A percentile compares a stretch with the other conserved stretches of the same genome.
Conservation (phyloP, 108 stramenopile genomes). For the Nitzschia inconspicua region DNA sequence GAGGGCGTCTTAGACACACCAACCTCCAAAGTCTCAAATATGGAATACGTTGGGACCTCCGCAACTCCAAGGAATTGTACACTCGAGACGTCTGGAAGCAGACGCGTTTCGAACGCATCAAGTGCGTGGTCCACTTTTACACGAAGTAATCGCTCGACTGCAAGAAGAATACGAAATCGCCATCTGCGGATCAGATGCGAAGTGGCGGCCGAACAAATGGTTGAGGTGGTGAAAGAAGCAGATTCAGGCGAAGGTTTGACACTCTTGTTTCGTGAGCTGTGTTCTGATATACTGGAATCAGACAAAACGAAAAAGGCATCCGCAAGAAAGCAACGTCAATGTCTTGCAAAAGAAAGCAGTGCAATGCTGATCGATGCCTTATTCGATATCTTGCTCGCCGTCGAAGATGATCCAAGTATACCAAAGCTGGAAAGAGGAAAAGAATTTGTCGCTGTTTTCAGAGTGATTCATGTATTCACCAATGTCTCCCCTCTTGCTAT, state of each 20-base stretch:
- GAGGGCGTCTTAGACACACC: not conserved
- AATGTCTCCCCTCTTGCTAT: slow-evolving; percentile 68
- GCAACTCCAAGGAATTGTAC: slow-evolving; percentile 17
- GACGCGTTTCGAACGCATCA: not conserved
- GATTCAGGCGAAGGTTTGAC: slow-evolving; percentile 68
- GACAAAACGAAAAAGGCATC: slow-evolving; percentile 68
- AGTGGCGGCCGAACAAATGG: slow-evolving; percentile 85
- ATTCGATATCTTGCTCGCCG: slow-evolving; percentile 70
- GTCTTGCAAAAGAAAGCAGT: slow-evolving; percentile 49
- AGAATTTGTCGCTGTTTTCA: slow-evolving; percentile 76
- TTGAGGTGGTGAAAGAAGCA: slow-evolving; percentile 81
- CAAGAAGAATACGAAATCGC: slow-evolving; percentile 15
- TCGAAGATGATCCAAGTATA: slow-evolving; percentile 66
- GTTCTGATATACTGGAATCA: slow-evolving; percentile 68
- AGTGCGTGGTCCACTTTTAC: slow-evolving; percentile 6
- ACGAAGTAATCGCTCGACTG: slow-evolving; percentile 26
- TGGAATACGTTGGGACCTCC: slow-evolving; percentile 27
- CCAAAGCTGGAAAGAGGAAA: slow-evolving; percentile 37
- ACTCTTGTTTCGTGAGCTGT: slow-evolving; percentile 68
- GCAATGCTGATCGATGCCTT: slow-evolving; percentile 62
- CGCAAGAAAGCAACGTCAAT: slow-evolving; percentile 51
- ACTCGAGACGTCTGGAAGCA: not conserved
- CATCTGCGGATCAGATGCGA: slow-evolving; percentile 27
- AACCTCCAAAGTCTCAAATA: slow-evolving; percentile 9
- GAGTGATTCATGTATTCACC: slow-evolving; percentile 80